Evolutionary conservation across 192 early-diverging fungal genomes (phyloP), one percentile per base, ranked within the genome.

Genomic region (Podila minutissima): DNA sequence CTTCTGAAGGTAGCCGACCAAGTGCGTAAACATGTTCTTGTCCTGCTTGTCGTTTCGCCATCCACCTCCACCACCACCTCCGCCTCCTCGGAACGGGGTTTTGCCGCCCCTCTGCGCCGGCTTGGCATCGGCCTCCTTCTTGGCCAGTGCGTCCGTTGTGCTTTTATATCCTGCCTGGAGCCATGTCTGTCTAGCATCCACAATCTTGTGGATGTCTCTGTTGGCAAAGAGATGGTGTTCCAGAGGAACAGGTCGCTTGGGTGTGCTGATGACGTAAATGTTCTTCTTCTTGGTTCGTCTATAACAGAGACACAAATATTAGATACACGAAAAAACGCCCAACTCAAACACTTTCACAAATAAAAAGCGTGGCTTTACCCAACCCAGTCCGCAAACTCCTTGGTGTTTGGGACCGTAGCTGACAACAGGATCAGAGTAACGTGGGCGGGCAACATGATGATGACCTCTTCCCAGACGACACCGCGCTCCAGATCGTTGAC

Each of bases 401-500:
- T 91, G 4, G 97, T 97, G 83, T 99, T 99, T 38, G 98, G 97
- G 6, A 99, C 96, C 15, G 98, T 99, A 0, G 98, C 98, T 17
- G 96, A 98, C 37, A 99, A 85, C 55, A 99, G 83, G 69, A 99
- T 96, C n/a, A 99, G 84, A 17, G 87, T 96, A 4, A 99, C 92
- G 84, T 99, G 97, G 1, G 93, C 89, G 4, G 98, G 98, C 13
- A 99, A 86, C 97, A 99, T 98, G 73, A 98, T 98, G 67, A 99
- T 99, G 32, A 98, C 96, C 83, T 99, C 98, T 85, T 99, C 98
- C 98, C 98, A 99, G 3, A 99, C 98, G 1, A 99, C 97, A 62
- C 98, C 98, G 72, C 93, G 85, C 92, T 94, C 98, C 11, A 92
- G 67, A 81, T 99, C 97, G 74, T 98, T 98, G 32, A 99, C 90